phyloP scores from a whole-genome alignment of 805 yeast genomes.

The Starmerella riodocensis region DNA sequence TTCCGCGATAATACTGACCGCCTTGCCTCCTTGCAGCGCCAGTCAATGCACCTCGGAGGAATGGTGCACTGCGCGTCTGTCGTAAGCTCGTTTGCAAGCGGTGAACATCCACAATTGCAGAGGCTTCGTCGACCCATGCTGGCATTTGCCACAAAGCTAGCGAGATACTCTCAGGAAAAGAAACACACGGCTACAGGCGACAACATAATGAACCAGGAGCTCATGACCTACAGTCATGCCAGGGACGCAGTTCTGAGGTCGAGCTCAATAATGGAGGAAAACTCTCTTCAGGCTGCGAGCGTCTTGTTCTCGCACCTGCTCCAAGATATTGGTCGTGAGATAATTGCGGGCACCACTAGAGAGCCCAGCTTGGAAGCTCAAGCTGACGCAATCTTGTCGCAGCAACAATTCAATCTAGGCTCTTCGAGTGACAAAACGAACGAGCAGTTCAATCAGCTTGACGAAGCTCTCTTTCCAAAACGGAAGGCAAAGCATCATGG shows the following conservation, averaged over 20 bases:
- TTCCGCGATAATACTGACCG: neutral
- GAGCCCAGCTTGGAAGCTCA: neutral
- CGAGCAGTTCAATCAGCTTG: constrained; percentile 10
- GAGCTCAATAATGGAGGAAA: constrained; percentile 43
- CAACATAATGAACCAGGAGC: neutral
- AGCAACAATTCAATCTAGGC: neutral
- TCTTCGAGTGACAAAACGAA: neutral
- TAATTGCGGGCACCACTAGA: constrained; percentile 1
- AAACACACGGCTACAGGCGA: neutral
- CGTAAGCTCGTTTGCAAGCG: neutral
- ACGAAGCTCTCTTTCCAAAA: constrained; percentile 16
- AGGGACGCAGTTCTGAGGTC: constrained; percentile 5
- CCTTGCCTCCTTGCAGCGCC: constrained; percentile 34
- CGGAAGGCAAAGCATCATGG: constrained; percentile 12
- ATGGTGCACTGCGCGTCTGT: constrained; percentile 38
- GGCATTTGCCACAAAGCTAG: neutral
- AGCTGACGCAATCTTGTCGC: neutral
- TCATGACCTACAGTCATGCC: constrained; percentile 3
- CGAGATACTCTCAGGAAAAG: neutral
- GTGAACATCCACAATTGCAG: neutral
- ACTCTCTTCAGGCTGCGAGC: constrained; percentile 73
- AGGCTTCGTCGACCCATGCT: constrained; percentile 1
- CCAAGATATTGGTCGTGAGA: constrained; percentile 35
- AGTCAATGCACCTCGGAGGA: constrained; percentile 52
- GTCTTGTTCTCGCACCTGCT: constrained; percentile 62